phyloP scores from a whole-genome alignment of 2,329 filamentous ascomycete genomes.

The Metarhizium robertsii region DNA sequence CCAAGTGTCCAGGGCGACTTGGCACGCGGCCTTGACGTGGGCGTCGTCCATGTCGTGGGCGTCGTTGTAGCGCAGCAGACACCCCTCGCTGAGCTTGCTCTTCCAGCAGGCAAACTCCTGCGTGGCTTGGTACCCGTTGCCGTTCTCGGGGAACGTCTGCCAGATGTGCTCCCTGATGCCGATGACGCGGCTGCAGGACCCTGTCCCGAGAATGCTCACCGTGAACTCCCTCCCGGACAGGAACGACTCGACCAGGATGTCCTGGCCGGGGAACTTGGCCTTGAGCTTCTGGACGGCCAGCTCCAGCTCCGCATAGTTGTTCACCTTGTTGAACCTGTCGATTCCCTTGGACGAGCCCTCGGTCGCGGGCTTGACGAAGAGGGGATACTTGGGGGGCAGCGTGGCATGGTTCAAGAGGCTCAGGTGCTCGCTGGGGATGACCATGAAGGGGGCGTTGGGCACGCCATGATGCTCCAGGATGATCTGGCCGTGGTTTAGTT shows the following conservation, averaged over 20 bases:
- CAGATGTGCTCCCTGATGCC: slow-evolving; percentile 5
- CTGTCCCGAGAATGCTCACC: slow-evolving; percentile 4
- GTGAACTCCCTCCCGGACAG: slow-evolving; percentile 5
- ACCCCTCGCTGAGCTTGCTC: slow-evolving; percentile 2
- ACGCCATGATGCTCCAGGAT: slow-evolving; percentile 5
- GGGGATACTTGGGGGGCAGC: not conserved
- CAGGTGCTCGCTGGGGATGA: not conserved
- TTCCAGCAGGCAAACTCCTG: slow-evolving; percentile 1
- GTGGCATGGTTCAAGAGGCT: not conserved
- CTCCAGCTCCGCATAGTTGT: not conserved
- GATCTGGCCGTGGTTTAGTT: not conserved
- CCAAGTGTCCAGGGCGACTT: slow-evolving; percentile 4
- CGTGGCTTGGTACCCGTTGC: not conserved
- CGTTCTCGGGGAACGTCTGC: not conserved
- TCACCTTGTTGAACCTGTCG: slow-evolving; percentile 1
- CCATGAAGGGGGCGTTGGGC: slow-evolving; percentile 3
- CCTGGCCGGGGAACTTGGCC: slow-evolving; percentile 2
- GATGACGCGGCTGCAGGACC: not conserved
- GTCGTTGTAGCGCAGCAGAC: not conserved
- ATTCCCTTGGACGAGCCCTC: slow-evolving; percentile 7
- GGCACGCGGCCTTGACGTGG: slow-evolving; percentile 3
- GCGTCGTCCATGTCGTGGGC: slow-evolving; percentile 6
- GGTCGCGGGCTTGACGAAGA: slow-evolving; percentile 5
- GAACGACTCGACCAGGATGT: slow-evolving; percentile 5
- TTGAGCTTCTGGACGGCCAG: not conserved